Evolutionary conservation across 345 rosid genomes (phyloP).

Genomic region (Leavenworthia alabamica): DNA sequence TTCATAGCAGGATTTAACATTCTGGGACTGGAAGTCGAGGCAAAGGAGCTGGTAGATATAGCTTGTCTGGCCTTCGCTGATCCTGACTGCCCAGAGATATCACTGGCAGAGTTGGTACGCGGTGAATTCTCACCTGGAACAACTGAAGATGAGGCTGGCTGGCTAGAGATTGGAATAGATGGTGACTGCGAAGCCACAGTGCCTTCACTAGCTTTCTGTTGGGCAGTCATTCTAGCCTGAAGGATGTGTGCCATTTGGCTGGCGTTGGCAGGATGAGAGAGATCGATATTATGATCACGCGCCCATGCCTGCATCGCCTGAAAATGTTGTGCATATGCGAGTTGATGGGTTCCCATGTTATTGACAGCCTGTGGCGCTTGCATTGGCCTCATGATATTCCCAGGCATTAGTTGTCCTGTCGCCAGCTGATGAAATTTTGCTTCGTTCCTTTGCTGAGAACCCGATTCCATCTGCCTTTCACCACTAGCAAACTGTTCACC

Average conservation of each 20-base stretch:
- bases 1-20: slow-evolving; percentile 42
- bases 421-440: slow-evolving; percentile 37
- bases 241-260: slow-evolving; percentile 75
- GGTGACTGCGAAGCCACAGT: slow-evolving; percentile 45
- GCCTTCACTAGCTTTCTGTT: slow-evolving; percentile 65
- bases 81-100: slow-evolving; percentile 73
- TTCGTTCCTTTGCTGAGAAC: slow-evolving; percentile 63
- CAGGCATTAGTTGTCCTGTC: slow-evolving; percentile 52
- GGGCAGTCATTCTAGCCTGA: slow-evolving; percentile 78
- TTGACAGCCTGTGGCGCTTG: slow-evolving; percentile 57
- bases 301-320: slow-evolving; percentile 87
- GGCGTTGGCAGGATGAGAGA: slow-evolving; percentile 86
- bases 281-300: slow-evolving; percentile 75
- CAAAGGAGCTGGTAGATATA: slow-evolving; percentile 44
- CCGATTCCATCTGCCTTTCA: slow-evolving; percentile 64
- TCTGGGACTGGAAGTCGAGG: slow-evolving; percentile 49
- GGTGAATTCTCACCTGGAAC: slow-evolving; percentile 67
- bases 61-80: slow-evolving; percentile 57
- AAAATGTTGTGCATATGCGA: slow-evolving; percentile 70
- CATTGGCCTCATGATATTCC: slow-evolving; percentile 56
- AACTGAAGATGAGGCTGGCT: slow-evolving; percentile 60
- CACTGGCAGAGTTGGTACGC: slow-evolving; percentile 69
- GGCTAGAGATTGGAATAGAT: slow-evolving; percentile 54
- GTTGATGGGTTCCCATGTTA: slow-evolving; percentile 58
- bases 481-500: slow-evolving; percentile 56